A percentile compares a stretch with the other conserved stretches of the same genome.
Conservation (phyloP, 2,329 filamentous ascomycete species). For the Pyrenophora teres region DNA sequence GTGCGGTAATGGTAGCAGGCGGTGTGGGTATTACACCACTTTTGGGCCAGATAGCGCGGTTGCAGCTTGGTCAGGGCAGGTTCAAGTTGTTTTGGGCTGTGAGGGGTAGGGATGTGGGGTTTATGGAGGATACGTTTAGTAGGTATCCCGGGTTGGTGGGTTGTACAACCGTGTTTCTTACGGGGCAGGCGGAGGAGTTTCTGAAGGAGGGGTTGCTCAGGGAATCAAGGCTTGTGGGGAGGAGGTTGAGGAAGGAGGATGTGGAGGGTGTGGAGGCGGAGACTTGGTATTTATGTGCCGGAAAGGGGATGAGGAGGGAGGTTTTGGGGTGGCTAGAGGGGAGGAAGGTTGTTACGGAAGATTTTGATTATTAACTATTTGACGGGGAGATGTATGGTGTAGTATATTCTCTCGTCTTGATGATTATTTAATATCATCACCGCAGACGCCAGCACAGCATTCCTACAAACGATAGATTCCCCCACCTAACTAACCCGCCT, state of each 20-base stretch:
- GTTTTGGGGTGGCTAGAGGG: conserved; percentile 57
- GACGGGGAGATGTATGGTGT: too few relatives aligned
- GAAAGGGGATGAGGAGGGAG: conserved; percentile 54
- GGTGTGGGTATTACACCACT: conserved; percentile 85
- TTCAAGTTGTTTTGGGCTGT: conserved; percentile 73
- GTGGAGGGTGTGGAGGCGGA: conserved; percentile 39
- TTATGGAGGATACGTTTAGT: conserved; percentile 65
- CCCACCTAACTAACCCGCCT: background rate
- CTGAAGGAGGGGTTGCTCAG: conserved; percentile 38
- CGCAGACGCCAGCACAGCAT: background rate
- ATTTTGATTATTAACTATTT: conserved; percentile 51
- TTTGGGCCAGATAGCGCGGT: conserved; percentile 64
- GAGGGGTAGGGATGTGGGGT: conserved; percentile 62
- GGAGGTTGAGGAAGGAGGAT: conserved; percentile 57
- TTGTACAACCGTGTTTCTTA: conserved; percentile 68
- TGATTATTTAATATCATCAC: too few relatives aligned
- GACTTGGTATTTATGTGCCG: conserved; percentile 66
- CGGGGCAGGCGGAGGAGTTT: conserved; percentile 47
- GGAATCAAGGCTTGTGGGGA: conserved; percentile 45
- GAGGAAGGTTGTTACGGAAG: conserved; percentile 55
- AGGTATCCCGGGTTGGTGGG: conserved; percentile 57
- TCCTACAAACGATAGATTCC: background rate
- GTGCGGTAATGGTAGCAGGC: conserved; percentile 70
- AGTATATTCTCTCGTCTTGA: too few relatives aligned
- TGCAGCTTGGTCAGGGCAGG: conserved; percentile 15